These are phyloP conservation scores for Durio zibethinus DNA, from an alignment of 345 rosid species.

Conservation along the genomic window DNA sequence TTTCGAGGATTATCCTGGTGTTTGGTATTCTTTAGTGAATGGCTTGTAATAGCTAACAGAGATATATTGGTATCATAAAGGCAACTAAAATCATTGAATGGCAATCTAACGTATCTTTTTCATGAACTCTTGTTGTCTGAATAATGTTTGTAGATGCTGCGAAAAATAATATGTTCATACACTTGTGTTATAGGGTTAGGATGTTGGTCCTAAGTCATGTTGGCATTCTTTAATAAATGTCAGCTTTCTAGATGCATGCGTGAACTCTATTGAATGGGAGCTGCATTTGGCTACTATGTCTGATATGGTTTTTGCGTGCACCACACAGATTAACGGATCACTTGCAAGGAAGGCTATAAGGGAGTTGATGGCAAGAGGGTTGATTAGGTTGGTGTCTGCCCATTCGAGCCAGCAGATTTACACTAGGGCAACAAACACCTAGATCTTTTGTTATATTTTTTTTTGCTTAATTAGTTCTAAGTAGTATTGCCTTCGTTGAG, in stretches of 20 bases:
- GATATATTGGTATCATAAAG: neutral
- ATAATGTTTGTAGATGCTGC: neutral
- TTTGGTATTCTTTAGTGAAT: neutral
- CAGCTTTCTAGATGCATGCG: neutral
- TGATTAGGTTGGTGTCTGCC: constrained; percentile 67
- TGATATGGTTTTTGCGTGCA: neutral
- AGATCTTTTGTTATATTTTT: constrained; percentile 7
- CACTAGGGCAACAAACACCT: constrained; percentile 75
- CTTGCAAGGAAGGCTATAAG: constrained; percentile 68
- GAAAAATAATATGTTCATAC: too few species aligned
- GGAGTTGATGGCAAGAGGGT: constrained; percentile 79
- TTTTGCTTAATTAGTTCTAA: constrained; percentile 1
- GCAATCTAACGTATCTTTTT: neutral
- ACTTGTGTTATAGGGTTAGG: neutral
- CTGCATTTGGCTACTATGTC: neutral
- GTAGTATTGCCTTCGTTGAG: neutral
- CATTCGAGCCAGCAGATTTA: constrained; percentile 85
- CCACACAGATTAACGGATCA: constrained; percentile 57
- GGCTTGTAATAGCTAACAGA: neutral
- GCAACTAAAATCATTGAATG: neutral
- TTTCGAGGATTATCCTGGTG: neutral
- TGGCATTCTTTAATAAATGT: neutral
- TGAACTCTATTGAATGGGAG: neutral
- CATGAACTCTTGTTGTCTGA: neutral
- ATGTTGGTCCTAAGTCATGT: neutral